Conservation (phyloP, 108 stramenopile species). For the Skeletonema grethae region DNA sequence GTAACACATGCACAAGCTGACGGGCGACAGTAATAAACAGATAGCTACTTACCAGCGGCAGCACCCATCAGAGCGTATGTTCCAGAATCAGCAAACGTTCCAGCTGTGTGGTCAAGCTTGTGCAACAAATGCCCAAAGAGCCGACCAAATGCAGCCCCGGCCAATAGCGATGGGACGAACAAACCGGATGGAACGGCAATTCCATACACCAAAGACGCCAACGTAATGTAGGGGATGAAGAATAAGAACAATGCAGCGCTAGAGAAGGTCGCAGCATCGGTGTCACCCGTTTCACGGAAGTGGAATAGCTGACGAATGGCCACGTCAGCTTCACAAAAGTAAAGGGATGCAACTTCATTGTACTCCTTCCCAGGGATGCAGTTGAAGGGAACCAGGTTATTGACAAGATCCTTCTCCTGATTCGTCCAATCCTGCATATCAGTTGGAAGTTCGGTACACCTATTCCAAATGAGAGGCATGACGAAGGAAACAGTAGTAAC, state of each 20-base stretch:
- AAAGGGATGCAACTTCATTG: conserved; percentile 96
- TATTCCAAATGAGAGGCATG: conserved; percentile 88
- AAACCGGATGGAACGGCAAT: conserved; percentile 93
- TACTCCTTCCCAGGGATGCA: conserved; percentile 92
- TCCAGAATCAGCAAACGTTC: conserved; percentile 97
- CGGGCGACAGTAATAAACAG: background rate
- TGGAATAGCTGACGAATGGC: conserved; percentile 96
- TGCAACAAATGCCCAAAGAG: conserved; percentile 95
- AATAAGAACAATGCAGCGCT: conserved; percentile 93
- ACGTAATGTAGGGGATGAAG: conserved; percentile 89
- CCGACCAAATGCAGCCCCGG: conserved; percentile 91
- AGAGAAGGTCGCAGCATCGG: conserved; percentile 87
- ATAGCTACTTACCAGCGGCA: background rate
- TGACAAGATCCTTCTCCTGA: conserved; percentile 92
- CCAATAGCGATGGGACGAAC: conserved; percentile 88
- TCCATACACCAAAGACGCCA: conserved; percentile 89
- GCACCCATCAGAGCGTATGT: conserved; percentile 97
- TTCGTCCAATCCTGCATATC: conserved; percentile 97
- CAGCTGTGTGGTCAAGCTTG: conserved; percentile 92
- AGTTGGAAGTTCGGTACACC: conserved; percentile 88
- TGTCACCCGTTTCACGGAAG: conserved; percentile 93
- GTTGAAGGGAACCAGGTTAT: conserved; percentile 86
- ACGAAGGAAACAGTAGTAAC: conserved; percentile 82
- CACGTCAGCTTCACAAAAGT: conserved; percentile 92
- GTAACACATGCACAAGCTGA: background rate